These are phyloP conservation scores for Cyclostephanos invisitatus DNA, from an alignment of 108 stramenopile genomes.

Conservation along the genomic window DNA sequence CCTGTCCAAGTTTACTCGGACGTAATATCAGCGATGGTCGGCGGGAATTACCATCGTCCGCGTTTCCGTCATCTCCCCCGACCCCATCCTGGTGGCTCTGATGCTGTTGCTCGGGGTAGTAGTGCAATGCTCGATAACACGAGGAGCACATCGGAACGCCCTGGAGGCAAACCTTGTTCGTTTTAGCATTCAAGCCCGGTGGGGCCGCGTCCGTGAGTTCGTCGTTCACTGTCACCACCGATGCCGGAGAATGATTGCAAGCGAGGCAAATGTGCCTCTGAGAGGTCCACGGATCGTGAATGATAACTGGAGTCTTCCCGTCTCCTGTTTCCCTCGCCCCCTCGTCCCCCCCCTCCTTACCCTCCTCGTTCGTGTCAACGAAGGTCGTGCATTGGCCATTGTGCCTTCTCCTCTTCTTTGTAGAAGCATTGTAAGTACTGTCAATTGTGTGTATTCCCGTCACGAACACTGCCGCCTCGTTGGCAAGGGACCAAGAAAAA, in stretches of 20 bases:
- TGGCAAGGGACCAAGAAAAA: conserved; percentile 10
- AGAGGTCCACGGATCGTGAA: conserved; percentile 37
- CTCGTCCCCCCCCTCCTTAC: background rate
- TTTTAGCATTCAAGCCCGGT: conserved; percentile 8
- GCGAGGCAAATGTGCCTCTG: conserved; percentile 19
- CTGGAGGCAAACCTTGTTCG: conserved; percentile 1
- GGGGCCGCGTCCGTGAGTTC: conserved; percentile 21
- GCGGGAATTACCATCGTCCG: background rate
- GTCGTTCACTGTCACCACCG: conserved; percentile 34
- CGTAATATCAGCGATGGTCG: background rate
- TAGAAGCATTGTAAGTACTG: background rate
- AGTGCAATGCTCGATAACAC: conserved; percentile 15
- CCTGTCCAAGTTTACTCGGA: background rate
- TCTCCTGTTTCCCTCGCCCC: background rate
- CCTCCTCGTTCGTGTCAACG: background rate
- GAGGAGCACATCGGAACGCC: conserved; percentile 23
- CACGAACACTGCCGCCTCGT: conserved; percentile 38
- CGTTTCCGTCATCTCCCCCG: background rate
- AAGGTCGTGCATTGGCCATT: background rate
- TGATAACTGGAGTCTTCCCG: conserved; percentile 8
- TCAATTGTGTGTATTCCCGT: conserved; percentile 35
- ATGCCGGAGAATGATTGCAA: conserved; percentile 30
- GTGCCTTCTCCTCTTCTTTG: background rate
- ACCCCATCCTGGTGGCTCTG: background rate
- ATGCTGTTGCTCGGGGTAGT: background rate